Base-by-base conservation (phyloP, 805 yeast species). In the Saccharomycopsis sp. region DNA sequence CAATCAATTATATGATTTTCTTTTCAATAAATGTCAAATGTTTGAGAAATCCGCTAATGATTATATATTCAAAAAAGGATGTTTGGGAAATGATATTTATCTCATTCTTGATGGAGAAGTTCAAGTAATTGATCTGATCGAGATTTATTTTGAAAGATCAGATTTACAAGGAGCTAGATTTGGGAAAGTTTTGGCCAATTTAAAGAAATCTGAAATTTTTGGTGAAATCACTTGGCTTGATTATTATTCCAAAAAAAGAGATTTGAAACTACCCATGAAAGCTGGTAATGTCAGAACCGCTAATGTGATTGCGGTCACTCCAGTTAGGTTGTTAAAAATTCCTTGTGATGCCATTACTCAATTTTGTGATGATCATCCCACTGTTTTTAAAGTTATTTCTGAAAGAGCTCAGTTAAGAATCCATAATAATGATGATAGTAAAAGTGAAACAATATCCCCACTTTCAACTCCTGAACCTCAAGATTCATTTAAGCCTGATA, bases 201-300 rank as follows among this genome's bases (percentile, higher is more conserved):
- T 82, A 20, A 67, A 73, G 2, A 58, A 73, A 13, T 84, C 82
- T 17, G 69, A 76, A 26, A 79, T 77, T 57, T 79, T 81, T 59
- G 92, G 92, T 18, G 89, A 80, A 55, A 76, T 80, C 78, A 72
- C 84, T 0, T 81, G 80, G 49, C 57, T 81, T 31, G 61, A 73
- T 3, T 65, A 37, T 19, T 49, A 33, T 52, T 5, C 5, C 15
- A 17, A 18, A 20, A 31, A 15, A 20, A 19, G 15, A 15, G 21
- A 37, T 28, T 4, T 30, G 26, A 17, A 14, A 6, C 12, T 8
- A 9, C n/a, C 18, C 8, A 9, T 13, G 18, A 4, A 4, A n/a
- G 34, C 30, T 9, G 30, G 31, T 6, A 41, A 33, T 3, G 10
- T 21, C 5, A 58, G 88, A 48, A 69, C 77, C 32, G 88, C 87